Percentiles rank a stretch among this genome's conserved stretches.
These are phyloP conservation scores for Aspergillus pseudoviridinutans DNA, from an alignment of 2,329 filamentous ascomycete species.

Conservation along the genomic window DNA sequence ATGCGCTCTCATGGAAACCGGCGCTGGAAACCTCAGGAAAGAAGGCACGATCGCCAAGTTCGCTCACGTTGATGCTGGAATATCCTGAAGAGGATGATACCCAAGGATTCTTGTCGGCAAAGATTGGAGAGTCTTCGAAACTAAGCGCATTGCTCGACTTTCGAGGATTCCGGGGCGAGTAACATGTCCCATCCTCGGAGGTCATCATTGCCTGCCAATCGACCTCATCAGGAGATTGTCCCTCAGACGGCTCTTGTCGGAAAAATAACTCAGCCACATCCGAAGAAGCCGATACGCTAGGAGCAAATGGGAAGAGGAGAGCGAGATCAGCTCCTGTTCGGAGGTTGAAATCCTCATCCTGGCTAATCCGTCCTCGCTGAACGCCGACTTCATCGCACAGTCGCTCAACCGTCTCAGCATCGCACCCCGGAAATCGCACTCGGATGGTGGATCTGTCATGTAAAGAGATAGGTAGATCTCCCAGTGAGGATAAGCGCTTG, in stretches of 20 bases:
- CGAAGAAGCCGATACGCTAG: constrained; percentile 49
- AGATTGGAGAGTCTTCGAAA: constrained; percentile 41
- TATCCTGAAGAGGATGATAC: constrained; percentile 51
- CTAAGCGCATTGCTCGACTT: constrained; percentile 29
- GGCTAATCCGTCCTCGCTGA: constrained; percentile 69
- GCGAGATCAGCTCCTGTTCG: constrained; percentile 68
- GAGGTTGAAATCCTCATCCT: constrained; percentile 72
- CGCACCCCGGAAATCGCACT: constrained; percentile 87
- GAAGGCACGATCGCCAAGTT: constrained; percentile 40
- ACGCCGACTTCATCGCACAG: constrained; percentile 87
- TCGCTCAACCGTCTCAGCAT: constrained; percentile 72
- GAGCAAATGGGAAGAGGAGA: constrained; percentile 81
- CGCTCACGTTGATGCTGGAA: constrained; percentile 55
- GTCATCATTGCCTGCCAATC: constrained; percentile 59
- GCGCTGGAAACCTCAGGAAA: constrained; percentile 40
- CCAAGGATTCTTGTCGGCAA: constrained; percentile 51
- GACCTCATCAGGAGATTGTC: constrained; percentile 39
- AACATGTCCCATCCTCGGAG: constrained; percentile 26
- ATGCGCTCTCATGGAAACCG: constrained; percentile 27
- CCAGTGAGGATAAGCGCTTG: constrained; percentile 68
- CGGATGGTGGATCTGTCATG: constrained; percentile 65
- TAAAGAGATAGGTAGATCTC: constrained; percentile 77
- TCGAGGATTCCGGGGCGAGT: constrained; percentile 20
- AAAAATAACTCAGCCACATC: constrained; percentile 42
- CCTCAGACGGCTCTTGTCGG: constrained; percentile 34